Percentiles rank a stretch among this genome's conserved stretches.
Evolutionary conservation across 306 rosid species (phyloP).

Genomic region (Bauhinia variegata): DNA sequence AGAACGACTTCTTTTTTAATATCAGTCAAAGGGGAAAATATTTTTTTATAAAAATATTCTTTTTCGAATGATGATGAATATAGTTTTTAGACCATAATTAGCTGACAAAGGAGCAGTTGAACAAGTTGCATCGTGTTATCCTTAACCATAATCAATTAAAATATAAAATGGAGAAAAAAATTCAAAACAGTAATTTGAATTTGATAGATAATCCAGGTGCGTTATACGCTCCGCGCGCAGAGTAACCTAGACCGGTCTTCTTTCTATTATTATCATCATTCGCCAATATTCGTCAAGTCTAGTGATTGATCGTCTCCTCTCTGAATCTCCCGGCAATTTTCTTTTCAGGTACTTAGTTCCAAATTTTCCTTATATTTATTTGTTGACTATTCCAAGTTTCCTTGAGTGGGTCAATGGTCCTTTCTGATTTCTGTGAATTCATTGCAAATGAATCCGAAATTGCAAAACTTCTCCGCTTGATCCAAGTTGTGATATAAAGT

Average conservation of each 20-base stretch:
- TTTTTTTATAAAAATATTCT: no score
- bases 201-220: background rate
- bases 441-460: background rate
- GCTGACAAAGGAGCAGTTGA: no score
- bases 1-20: no score
- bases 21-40: no score
- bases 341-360: slow-evolving; percentile 31
- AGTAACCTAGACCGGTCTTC: background rate
- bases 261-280: background rate
- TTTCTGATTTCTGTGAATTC: background rate
- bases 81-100: no score
- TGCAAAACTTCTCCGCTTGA: background rate
- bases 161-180: no score
- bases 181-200: no score
- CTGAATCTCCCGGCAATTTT: slow-evolving; percentile 1
- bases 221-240: background rate
- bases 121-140: no score
- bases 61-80: no score
- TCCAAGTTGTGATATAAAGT: background rate
- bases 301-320: background rate
- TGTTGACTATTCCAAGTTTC: background rate
- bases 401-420: background rate
- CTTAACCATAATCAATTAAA: no score
- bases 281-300: no score
- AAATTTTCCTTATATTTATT: background rate